Conservation (phyloP, 225 moss, liverwort and hornwort species). For the Anthoceros angustus region DNA sequence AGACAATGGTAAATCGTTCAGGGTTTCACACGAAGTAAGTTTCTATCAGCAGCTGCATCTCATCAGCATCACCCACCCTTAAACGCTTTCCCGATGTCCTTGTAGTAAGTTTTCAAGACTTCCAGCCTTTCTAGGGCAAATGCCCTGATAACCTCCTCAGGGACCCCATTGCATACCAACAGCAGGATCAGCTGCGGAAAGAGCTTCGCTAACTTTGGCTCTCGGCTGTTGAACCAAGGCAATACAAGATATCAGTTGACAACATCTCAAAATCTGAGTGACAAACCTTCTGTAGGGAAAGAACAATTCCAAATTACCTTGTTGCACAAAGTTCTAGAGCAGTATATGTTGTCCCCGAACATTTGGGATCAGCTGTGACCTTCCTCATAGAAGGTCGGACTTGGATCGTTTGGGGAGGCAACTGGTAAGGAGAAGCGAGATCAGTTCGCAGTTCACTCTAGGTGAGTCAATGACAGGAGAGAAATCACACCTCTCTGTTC, state of each 20-base stretch:
- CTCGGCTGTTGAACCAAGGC: neutral
- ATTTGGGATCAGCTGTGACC: constrained; percentile 15
- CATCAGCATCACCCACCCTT: neutral
- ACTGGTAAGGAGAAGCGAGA: constrained; percentile 7
- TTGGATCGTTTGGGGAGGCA: constrained; percentile 25
- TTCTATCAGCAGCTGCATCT: neutral
- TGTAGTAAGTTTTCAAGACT: neutral
- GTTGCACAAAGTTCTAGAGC: constrained; percentile 34
- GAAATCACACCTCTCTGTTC: constrained; percentile 17
- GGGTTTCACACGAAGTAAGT: neutral
- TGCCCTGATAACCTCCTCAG: neutral
- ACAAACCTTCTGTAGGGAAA: neutral
- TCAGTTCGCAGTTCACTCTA: neutral
- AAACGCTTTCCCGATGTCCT: too few species aligned
- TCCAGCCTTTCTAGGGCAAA: neutral
- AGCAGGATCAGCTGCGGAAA: neutral
- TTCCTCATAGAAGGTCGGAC: constrained; percentile 31
- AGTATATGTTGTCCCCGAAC: constrained; percentile 9
- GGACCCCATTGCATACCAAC: neutral
- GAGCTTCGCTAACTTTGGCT: neutral
- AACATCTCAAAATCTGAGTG: neutral
- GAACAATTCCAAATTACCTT: constrained; percentile 11
- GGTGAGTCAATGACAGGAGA: neutral
- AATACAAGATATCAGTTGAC: neutral
- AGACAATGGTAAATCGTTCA: neutral